Base-by-base conservation (phyloP, 2,329 filamentous ascomycete species). In the Diplodia corticola region DNA sequence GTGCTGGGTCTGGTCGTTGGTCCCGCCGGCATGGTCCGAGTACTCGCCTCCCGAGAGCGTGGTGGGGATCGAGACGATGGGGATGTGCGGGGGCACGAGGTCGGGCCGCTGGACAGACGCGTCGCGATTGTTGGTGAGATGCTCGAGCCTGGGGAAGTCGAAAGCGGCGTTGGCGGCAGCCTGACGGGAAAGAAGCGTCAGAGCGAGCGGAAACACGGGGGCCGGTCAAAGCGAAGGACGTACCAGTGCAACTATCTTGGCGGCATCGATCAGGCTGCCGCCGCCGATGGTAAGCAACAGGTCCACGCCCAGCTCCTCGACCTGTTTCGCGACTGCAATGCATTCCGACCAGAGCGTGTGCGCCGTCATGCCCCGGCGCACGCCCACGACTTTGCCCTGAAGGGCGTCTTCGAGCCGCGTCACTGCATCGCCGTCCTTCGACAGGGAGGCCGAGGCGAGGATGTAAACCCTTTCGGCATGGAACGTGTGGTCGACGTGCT, bases 281-380 rank as follows among this genome's bases (percentile, higher is more conserved):
- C 79, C 85, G 3, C 86, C 85, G 2, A 87, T 72, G 0, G 85
- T 87, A 12, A 87, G 72, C 5, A 88, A 71, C 48, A 83, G 78
- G 74, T 88, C 85, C 0, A 79, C 79, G 4, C 78, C 64, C 7
- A 70, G 70, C 0, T 70, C 68, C 5, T 75, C 71, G 1, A 78
- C 78, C 24, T 85, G 81, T 0, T 75, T 70, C 1, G 80, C 76
- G 28, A 85, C 78, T 50, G 83, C 78, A 0, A 86, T 69, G 6
- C 86, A 79, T 67, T 87, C 82, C 1, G 80, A 79, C 79, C 83
- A 86, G 4, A 82, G 78, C 1, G 84, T 86, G 70, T 87, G 85
- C 4, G 83, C 80, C 30, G 78, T 79, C 76, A 88, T 84, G 24
- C 85, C 85, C 35, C 82, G 74, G 2, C 80, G 76, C 6, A 79